Evolutionary conservation across 2,329 filamentous ascomycete species (phyloP).

Genomic region (Herpotrichia juniperi): DNA sequence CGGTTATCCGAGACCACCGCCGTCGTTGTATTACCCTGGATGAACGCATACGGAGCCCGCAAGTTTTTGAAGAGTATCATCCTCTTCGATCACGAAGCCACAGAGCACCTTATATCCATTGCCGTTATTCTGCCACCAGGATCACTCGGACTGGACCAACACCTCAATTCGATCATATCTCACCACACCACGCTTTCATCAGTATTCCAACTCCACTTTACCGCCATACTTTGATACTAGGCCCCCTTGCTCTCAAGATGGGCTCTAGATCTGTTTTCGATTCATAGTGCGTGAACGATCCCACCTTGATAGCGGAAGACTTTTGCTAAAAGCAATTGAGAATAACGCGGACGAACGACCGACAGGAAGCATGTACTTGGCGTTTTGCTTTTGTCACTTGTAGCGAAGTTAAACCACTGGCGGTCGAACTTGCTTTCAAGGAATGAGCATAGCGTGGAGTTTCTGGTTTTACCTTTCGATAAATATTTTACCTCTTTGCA

Average conservation of each 20-base stretch:
- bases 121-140: no score
- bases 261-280: background rate
- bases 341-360: conserved; percentile 1
- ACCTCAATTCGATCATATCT: no score
- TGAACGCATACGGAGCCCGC: no score
- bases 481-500: background rate
- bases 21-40: no score
- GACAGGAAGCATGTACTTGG: conserved; percentile 17
- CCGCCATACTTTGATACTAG: background rate
- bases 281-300: background rate
- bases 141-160: no score
- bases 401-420: conserved; percentile 6
- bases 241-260: background rate
- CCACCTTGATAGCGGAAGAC: background rate
- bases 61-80: no score
- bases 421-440: conserved; percentile 9
- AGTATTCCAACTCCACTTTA: conserved; percentile 1
- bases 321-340: conserved; percentile 1
- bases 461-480: conserved; percentile 1
- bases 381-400: conserved; percentile 11
- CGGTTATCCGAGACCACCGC: conserved; percentile 31
- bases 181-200: no score
- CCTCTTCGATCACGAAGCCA: no score
- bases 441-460: conserved; percentile 37
- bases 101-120: no score